These are phyloP conservation scores for Zygotorulaspora danielsina DNA, from an alignment of 805 yeast genomes.

Conservation along the genomic window DNA sequence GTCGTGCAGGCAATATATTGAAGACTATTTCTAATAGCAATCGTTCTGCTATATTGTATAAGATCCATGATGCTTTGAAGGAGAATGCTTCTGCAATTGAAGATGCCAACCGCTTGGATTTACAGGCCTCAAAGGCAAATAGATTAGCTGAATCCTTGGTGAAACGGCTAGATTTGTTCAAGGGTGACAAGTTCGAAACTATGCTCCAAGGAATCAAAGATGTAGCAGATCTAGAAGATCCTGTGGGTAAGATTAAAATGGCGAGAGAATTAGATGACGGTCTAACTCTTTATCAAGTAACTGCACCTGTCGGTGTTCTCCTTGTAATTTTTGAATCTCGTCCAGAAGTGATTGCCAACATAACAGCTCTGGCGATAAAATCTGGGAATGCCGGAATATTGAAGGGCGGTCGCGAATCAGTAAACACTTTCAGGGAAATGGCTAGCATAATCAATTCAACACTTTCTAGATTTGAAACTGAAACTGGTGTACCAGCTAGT, in stretches of 20 bases:
- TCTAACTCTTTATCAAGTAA: conserved; percentile 72
- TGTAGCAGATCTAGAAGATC: conserved; percentile 85
- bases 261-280: conserved; percentile 86
- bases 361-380: conserved; percentile 90
- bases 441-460: conserved; percentile 63
- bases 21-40: conserved; percentile 72
- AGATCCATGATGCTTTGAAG: conserved; percentile 66
- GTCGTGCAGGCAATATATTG: conserved; percentile 73
- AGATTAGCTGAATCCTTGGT: conserved; percentile 66
- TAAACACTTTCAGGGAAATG: conserved; percentile 78
- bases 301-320: conserved; percentile 93
- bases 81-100: conserved; percentile 58
- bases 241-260: conserved; percentile 82
- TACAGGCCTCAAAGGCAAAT: conserved; percentile 60
- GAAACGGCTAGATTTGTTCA: conserved; percentile 78
- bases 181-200: conserved; percentile 79
- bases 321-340: conserved; percentile 92
- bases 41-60: conserved; percentile 66
- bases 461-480: conserved; percentile 37
- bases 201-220: conserved; percentile 95
- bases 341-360: conserved; percentile 98
- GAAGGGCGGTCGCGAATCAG: conserved; percentile 95
- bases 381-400: conserved; percentile 95
- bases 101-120: conserved; percentile 68
- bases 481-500: conserved; percentile 70